A percentile compares a stretch with the other conserved stretches of the same genome.
Conservation (phyloP, 345 rosid species). For the Erysimum cheiranthoides region DNA sequence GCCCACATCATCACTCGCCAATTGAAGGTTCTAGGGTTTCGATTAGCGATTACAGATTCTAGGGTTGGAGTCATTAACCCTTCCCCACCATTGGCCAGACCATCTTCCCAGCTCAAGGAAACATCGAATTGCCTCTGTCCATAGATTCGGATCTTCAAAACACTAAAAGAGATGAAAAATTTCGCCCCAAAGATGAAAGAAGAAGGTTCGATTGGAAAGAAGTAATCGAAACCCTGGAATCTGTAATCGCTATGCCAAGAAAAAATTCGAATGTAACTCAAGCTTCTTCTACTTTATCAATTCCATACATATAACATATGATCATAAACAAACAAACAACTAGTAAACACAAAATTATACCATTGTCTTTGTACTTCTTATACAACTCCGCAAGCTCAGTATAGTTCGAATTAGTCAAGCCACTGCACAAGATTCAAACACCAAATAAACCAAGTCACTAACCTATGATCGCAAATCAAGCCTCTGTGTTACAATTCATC, state of each 20-base stretch:
- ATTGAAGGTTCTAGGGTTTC: too few relatives aligned
- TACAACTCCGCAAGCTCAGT: constrained; percentile 83
- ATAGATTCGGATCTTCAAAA: constrained; percentile 57
- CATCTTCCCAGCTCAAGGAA: constrained; percentile 54
- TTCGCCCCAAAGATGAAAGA: constrained; percentile 1
- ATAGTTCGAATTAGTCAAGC: constrained; percentile 91
- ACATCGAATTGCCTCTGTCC: constrained; percentile 38
- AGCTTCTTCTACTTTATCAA: too few relatives aligned
- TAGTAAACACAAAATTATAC: constrained; percentile 41
- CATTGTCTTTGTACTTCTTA: constrained; percentile 82
- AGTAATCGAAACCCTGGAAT: constrained; percentile 28
- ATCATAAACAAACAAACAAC: too few relatives aligned
- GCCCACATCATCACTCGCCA: too few relatives aligned
- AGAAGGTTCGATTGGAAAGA: constrained; percentile 26
- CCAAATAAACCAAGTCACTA: constrained; percentile 1
- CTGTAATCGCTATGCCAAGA: not conserved
- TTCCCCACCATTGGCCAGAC: constrained; percentile 98
- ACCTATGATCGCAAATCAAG: not conserved
- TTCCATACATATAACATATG: too few relatives aligned
- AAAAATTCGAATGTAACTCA: constrained; percentile 32
- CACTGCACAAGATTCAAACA: constrained; percentile 57
- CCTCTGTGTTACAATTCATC: not conserved
- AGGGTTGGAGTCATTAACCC: too few relatives aligned
- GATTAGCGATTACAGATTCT: too few relatives aligned
- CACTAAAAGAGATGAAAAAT: constrained; percentile 42